These are phyloP conservation scores for Podila epicladia DNA, from an alignment of 192 early-diverging fungal genomes.

Conservation along the genomic window DNA sequence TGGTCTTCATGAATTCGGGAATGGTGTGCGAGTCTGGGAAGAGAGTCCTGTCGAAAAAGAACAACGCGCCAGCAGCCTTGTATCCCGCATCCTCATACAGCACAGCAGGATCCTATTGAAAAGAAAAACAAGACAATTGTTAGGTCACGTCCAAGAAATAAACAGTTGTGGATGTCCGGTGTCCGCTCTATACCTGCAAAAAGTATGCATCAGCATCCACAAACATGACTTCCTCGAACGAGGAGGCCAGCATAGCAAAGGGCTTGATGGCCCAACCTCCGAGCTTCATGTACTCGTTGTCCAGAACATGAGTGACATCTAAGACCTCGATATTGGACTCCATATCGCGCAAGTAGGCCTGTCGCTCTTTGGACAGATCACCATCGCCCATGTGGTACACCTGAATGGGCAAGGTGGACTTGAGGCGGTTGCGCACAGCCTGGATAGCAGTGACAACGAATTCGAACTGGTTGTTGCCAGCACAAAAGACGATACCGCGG, in stretches of 20 bases:
- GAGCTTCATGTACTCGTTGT: conserved; percentile 53
- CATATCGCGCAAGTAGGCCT: conserved; percentile 41
- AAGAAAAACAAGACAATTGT: not conserved
- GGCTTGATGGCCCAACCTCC: conserved; percentile 72
- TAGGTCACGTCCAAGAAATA: not conserved
- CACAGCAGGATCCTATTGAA: conserved; percentile 55
- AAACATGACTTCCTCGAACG: conserved; percentile 65
- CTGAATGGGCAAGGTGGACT: conserved; percentile 67
- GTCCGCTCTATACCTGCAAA: conserved; percentile 40
- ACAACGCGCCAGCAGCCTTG: conserved; percentile 59
- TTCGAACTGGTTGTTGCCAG: conserved; percentile 55
- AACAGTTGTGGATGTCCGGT: not conserved
- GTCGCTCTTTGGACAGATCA: conserved; percentile 50
- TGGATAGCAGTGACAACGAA: conserved; percentile 52
- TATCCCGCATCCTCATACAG: conserved; percentile 61
- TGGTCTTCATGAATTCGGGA: conserved; percentile 57
- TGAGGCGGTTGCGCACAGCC: conserved; percentile 40
- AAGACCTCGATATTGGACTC: conserved; percentile 43
- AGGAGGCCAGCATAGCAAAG: conserved; percentile 64
- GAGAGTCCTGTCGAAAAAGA: conserved; percentile 71
- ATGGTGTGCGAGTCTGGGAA: conserved; percentile 28
- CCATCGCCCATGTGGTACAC: conserved; percentile 63
- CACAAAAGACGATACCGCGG: conserved; percentile 35
- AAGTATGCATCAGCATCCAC: conserved; percentile 74
- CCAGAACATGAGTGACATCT: conserved; percentile 52